These are phyloP conservation scores for Aspergillus sp. DNA, from an alignment of 2,329 filamentous ascomycete species.

Conservation along the genomic window DNA sequence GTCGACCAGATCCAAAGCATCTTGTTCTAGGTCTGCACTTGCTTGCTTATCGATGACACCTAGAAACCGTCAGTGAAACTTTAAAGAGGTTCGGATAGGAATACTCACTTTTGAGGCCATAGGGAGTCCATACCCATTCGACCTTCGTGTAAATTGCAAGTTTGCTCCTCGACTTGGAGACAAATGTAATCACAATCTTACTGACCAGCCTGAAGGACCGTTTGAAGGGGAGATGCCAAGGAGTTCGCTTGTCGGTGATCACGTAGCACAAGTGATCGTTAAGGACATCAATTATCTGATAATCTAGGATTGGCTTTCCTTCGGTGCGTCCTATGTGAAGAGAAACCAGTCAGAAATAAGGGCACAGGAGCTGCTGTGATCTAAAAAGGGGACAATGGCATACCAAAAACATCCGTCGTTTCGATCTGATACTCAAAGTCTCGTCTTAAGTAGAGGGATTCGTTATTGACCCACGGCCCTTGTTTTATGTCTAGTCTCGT, in stretches of 20 bases:
- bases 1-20: slow-evolving; percentile 46
- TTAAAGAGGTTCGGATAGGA: too few relatives aligned
- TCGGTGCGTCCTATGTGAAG: slow-evolving; percentile 40
- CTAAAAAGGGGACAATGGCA: slow-evolving; percentile 14
- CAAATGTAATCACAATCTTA: slow-evolving; percentile 90
- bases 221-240: slow-evolving; percentile 82
- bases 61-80: slow-evolving; percentile 9
- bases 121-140: slow-evolving; percentile 72
- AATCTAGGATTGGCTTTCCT: slow-evolving; percentile 66
- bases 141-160: slow-evolving; percentile 81
- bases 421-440: slow-evolving; percentile 78
- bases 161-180: slow-evolving; percentile 88
- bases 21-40: slow-evolving; percentile 59
- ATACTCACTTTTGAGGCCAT: slow-evolving; percentile 39
- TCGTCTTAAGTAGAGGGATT: slow-evolving; percentile 67
- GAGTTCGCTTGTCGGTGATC: slow-evolving; percentile 58
- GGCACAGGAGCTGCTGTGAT: slow-evolving; percentile 1
- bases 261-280: slow-evolving; percentile 72
- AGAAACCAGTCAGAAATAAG: slow-evolving; percentile 1
- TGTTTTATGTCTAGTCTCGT: slow-evolving; percentile 63
- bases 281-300: slow-evolving; percentile 79
- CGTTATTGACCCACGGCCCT: slow-evolving; percentile 73
- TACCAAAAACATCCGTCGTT: slow-evolving; percentile 61
- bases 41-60: slow-evolving; percentile 60
- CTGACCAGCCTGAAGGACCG: slow-evolving; percentile 75